phyloP scores from a whole-genome alignment of 352 stramenopile species.

The Phytophthora citricola region DNA sequence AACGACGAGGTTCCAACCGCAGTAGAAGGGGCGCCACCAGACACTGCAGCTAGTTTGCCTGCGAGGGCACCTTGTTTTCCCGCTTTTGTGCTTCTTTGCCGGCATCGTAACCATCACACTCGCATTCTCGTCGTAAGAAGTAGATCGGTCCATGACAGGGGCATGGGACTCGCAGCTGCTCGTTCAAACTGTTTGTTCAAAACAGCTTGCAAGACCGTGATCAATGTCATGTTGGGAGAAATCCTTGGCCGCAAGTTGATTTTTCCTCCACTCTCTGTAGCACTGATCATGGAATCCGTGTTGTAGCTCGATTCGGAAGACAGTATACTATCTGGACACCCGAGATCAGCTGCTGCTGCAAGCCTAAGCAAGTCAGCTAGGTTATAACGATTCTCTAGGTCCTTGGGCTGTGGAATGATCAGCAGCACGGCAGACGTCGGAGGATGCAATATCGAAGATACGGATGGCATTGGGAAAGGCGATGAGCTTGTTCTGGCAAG shows the following conservation, averaged over 20 bases:
- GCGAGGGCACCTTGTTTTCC: conserved; percentile 36
- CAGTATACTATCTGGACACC: conserved; percentile 52
- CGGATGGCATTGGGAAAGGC: conserved; percentile 33
- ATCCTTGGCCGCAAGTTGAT: conserved; percentile 17
- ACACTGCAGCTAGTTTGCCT: conserved; percentile 25
- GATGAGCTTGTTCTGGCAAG: conserved; percentile 36
- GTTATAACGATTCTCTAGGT: conserved; percentile 50
- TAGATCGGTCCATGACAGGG: conserved; percentile 36
- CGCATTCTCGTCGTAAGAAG: conserved; percentile 41
- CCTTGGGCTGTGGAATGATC: conserved; percentile 13
- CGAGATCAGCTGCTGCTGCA: conserved; percentile 58
- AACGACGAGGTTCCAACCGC: conserved; percentile 5
- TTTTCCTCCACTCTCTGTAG: conserved; percentile 11
- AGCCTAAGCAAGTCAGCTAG: conserved; percentile 62
- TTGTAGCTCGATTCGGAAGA: conserved; percentile 28
- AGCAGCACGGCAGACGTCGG: conserved; percentile 13
- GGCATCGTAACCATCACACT: conserved; percentile 35
- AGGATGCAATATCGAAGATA: conserved; percentile 5
- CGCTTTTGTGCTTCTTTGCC: conserved; percentile 52
- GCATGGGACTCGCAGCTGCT: conserved; percentile 20
- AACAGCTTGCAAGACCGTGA: conserved; percentile 53
- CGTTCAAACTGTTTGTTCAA: conserved; percentile 67
- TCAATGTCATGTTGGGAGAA: conserved; percentile 29
- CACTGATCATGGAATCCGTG: conserved; percentile 11
- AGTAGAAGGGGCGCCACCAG: conserved; percentile 14